phyloP scores from a whole-genome alignment of 2,329 filamentous ascomycete species.

The Ceratocystis harringtonii region DNA sequence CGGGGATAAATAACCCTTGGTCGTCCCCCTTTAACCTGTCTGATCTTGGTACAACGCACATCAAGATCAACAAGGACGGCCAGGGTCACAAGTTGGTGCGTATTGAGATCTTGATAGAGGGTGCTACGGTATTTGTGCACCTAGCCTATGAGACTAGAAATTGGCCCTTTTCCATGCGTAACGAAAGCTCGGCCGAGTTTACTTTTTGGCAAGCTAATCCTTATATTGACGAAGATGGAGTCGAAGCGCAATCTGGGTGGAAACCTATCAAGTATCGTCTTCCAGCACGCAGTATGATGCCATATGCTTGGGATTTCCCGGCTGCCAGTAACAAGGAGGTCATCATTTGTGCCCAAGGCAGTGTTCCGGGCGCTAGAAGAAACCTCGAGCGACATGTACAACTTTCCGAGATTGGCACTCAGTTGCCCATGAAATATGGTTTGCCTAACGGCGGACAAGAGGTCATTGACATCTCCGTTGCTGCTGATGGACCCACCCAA shows the following conservation, averaged over 20 bases:
- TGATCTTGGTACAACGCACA: slow-evolving; percentile 77
- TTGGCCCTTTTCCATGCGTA: slow-evolving; percentile 98
- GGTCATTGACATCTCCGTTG: slow-evolving; percentile 92
- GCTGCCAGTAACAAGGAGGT: slow-evolving; percentile 94
- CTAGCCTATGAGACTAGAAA: slow-evolving; percentile 82
- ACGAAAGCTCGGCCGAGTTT: slow-evolving; percentile 93
- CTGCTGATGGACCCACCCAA: slow-evolving; percentile 88
- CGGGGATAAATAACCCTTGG: slow-evolving; percentile 92
- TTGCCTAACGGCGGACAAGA: slow-evolving; percentile 55
- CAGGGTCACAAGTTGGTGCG: slow-evolving; percentile 79
- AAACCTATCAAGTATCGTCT: slow-evolving; percentile 82
- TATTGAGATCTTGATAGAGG: slow-evolving; percentile 80
- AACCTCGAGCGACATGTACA: slow-evolving; percentile 76
- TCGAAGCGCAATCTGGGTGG: slow-evolving; percentile 74
- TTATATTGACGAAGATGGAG: slow-evolving; percentile 79
- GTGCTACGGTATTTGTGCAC: slow-evolving; percentile 84
- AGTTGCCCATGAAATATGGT: slow-evolving; percentile 83
- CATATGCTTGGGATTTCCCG: slow-evolving; percentile 98
- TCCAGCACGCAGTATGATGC: slow-evolving; percentile 93
- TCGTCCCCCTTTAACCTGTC: slow-evolving; percentile 96
- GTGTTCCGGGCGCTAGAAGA: not conserved
- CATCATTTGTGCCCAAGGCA: slow-evolving; percentile 58
- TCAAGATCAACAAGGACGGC: slow-evolving; percentile 83
- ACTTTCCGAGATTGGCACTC: slow-evolving; percentile 87
- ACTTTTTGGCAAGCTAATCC: slow-evolving; percentile 93